Conservation (phyloP, 768 basidiomycete genomes). For the Xerocomus spinulosus region DNA sequence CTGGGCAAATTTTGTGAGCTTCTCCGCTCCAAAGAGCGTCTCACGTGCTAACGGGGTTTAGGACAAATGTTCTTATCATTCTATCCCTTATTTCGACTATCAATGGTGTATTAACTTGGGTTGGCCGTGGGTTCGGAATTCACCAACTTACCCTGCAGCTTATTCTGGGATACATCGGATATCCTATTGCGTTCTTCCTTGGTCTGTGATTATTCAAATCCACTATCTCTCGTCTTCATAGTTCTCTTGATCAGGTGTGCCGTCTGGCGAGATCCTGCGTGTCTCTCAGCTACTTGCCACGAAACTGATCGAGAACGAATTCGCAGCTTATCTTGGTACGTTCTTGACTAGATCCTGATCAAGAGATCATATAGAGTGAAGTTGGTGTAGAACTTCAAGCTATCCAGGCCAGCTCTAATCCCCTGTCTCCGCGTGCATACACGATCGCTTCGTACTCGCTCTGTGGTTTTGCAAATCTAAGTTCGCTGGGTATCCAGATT, state of each 20-base stretch:
- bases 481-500: conserved; percentile 83
- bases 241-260: conserved; percentile 48
- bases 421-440: conserved; percentile 68
- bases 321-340: conserved; percentile 61
- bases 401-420: conserved; percentile 45
- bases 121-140: conserved; percentile 82
- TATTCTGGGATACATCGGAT: conserved; percentile 81
- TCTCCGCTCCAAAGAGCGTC: neutral
- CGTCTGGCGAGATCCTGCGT: conserved; percentile 71
- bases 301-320: conserved; percentile 86
- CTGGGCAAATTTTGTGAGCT: conserved; percentile 78
- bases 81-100: conserved; percentile 76
- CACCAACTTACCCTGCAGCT: conserved; percentile 79
- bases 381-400: conserved; percentile 31
- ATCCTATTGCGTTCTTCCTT: conserved; percentile 80
- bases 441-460: conserved; percentile 84
- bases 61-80: conserved; percentile 81
- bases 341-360: neutral
- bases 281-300: conserved; percentile 80
- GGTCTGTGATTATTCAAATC: conserved; percentile 24
- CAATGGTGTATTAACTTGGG: conserved; percentile 85
- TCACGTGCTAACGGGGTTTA: too few species aligned
- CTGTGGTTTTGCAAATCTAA: conserved; percentile 88
- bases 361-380: neutral
- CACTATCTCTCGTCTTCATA: conserved; percentile 1